These are phyloP conservation scores for Aspergillus sp. DNA, from an alignment of 2,329 filamentous ascomycete genomes.

Conservation along the genomic window DNA sequence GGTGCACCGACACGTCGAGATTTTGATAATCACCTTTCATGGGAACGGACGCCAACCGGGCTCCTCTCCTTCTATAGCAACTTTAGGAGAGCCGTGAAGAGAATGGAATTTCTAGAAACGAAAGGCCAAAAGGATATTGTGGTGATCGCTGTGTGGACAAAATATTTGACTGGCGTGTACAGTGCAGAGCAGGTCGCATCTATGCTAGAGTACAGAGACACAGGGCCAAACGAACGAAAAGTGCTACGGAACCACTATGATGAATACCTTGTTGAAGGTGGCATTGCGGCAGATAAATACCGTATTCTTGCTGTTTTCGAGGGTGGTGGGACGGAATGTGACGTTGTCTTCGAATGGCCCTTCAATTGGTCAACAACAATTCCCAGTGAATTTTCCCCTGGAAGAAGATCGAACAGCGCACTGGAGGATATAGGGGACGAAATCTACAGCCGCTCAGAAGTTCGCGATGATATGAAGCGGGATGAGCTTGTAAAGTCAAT, in stretches of 20 bases:
- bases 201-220: background rate
- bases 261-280: conserved; percentile 2
- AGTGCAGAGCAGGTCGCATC: background rate
- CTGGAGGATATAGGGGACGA: conserved; percentile 1
- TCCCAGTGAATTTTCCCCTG: background rate
- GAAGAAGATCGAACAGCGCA: conserved; percentile 1
- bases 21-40: background rate
- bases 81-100: background rate
- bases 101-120: background rate
- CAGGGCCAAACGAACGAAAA: background rate
- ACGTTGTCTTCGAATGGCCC: background rate
- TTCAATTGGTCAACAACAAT: too few species aligned
- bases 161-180: background rate
- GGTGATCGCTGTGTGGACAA: background rate
- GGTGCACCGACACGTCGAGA: background rate
- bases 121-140: background rate
- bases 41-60: background rate
- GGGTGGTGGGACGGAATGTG: background rate
- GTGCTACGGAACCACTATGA: background rate
- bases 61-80: background rate
- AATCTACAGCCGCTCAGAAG: conserved; percentile 2
- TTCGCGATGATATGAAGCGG: conserved; percentile 1
- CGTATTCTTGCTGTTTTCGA: background rate
- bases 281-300: conserved; percentile 1
- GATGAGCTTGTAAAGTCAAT: conserved; percentile 2